Base-by-base conservation (phyloP, 805 yeast species). In the Blastobotrys parvus region DNA sequence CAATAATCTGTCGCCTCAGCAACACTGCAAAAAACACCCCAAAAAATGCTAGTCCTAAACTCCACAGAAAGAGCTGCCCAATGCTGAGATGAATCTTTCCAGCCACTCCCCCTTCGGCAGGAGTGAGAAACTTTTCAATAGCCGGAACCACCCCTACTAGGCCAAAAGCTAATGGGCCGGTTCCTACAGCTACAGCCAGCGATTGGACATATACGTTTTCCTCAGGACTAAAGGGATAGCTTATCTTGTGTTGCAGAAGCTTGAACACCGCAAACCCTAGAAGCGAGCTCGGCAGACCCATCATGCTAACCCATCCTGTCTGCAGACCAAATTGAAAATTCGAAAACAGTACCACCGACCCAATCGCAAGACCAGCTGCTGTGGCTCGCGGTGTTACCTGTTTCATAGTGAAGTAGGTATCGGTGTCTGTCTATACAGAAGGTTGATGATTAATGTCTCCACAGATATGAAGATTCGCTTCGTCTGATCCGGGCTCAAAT, bases 251-350 rank as follows among this genome's bases (percentile, higher is more conserved):
- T 19, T 69, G 68, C 2, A 81, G 53, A 3, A 77, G 64, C 53
- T 80, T 85, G 68, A 89, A 90, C 16, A 83, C 67, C 0, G 96
- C 82, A 60, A 78, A 89, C 0, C 94, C 96, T 20, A 90, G 63
- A 41, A 90, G 63, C 0, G 97, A 96, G 3, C 95, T 82, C 0
- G 98, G 97, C 43, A 90, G 68, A 18, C 95, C 84, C 98, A 90
- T 92, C 98, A 90, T 90, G 8, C 96, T 87, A 4, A 92, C 96
- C 98, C 98, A 90, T 1, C 98, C 98, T 0, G 97, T 90, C 59
- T 90, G 98, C 17, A 90, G 68, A 1, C 97, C 98, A 60, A 90
- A 90, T 59, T 90, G 97, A 65, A 92, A 92, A 62, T 90, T 90
- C 3, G 96, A 86, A 15, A 88, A 68, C 20, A 92, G 68, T 25